Base-by-base conservation (phyloP, 2,329 filamentous ascomycete genomes). In the Pyrenophora graminea region DNA sequence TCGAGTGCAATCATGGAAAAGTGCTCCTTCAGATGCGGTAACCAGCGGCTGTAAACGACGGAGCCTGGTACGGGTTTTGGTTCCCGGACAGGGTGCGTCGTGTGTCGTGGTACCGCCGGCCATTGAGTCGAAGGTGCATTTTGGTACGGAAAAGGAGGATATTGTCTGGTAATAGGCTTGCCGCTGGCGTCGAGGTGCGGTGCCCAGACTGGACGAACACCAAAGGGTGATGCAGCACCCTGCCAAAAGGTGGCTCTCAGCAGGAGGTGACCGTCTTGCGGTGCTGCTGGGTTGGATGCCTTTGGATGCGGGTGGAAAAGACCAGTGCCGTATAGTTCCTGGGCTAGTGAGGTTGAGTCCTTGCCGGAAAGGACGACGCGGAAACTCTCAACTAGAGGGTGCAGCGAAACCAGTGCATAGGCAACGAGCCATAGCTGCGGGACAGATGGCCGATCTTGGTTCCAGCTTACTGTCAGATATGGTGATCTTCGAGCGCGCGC, bases 1-100 rank as follows among this genome's bases (percentile, higher is more conserved):
- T 92, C 86, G 1, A 93, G 79, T 9, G 84, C 85, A n/a, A 88
- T 79, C 78, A 92, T 88, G 53, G 86, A 89, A 70, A 92, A 92
- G 58, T 84, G 87, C 77, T 92, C 86, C 54, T 84, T 78, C 34
- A 92, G 78, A 64, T 91, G 85, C 6, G 88, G 88, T 54, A 92
- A 86, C 77, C 86, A 92, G 49, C 89, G 85, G 67, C 87, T 90
- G 77, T 93, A 93, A 60, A 89, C 81, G 53, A 88, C 80, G 1
- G 85, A 82, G 3, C 88, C 87, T 0, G 87, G 86, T 1, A 78
- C 75, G 4, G 89, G 89, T 76, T 93, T 92, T 30, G 84, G 80
- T 1, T 85, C 84, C 7, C 89, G 85, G 6, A 87, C 79, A 3
- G 89, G 89, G 72, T 92, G 89, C 72, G 83, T 85, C 9, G 83